A percentile compares a stretch with the other conserved stretches of the same genome.
Conservation (phyloP, 202 grass and related monocot genomes). For the Sporobolus alterniflorus region DNA sequence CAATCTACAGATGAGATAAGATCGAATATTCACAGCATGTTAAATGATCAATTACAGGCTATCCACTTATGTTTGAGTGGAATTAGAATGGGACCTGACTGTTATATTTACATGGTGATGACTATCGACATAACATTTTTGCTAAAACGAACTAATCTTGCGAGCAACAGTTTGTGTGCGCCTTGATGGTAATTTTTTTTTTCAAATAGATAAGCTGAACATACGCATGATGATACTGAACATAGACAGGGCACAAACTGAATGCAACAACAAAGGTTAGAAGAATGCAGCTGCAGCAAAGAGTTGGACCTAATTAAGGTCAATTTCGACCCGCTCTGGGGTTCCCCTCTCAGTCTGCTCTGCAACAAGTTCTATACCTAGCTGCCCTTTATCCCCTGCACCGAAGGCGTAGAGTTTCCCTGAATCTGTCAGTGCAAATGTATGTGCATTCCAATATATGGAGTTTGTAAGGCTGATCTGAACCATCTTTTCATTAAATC, state of each 20-base stretch:
- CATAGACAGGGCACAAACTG: conserved; percentile 1
- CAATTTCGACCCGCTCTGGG: conserved; percentile 66
- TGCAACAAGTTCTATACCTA: conserved; percentile 75
- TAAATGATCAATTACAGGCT: conserved; percentile 35
- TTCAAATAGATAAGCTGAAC: conserved; percentile 22
- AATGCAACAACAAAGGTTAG: conserved; percentile 4
- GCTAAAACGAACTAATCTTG: conserved; percentile 27
- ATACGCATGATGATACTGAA: not conserved
- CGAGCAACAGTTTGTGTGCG: conserved; percentile 2
- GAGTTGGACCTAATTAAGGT: conserved; percentile 55
- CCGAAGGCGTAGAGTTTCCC: conserved; percentile 81
- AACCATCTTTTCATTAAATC: conserved; percentile 76
- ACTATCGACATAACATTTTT: conserved; percentile 31
- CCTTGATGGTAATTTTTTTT: not conserved
- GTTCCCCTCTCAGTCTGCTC: conserved; percentile 76
- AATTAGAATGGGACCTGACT: conserved; percentile 25
- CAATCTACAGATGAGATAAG: not conserved
- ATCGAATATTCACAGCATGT: conserved; percentile 37
- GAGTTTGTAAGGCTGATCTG: conserved; percentile 96
- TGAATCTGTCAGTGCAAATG: conserved; percentile 88
- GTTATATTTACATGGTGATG: conserved; percentile 47
- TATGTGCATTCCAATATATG: conserved; percentile 93
- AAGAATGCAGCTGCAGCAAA: not conserved
- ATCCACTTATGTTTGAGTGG: conserved; percentile 4
- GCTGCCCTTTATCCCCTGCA: conserved; percentile 83